phyloP scores from a whole-genome alignment of 73 alveolate species.

The Diophrys sp. region DNA sequence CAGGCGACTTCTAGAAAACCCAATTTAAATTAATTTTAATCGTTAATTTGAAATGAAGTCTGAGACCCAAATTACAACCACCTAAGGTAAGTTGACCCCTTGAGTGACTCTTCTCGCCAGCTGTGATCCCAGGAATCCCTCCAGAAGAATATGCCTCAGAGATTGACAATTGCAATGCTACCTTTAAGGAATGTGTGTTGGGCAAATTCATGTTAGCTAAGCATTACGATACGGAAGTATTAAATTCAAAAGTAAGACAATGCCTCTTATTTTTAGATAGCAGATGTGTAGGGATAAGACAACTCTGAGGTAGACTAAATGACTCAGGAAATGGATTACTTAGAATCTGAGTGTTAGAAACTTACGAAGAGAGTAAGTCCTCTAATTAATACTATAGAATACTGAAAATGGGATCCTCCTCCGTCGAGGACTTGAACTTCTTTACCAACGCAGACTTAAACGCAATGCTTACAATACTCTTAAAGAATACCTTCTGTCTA shows the following conservation, averaged over 20 bases:
- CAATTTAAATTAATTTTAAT: background rate
- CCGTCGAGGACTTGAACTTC: background rate
- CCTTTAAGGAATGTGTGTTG: background rate
- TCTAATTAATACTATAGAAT: background rate
- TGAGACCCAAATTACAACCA: background rate
- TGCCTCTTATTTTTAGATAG: no score
- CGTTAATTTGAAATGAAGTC: background rate
- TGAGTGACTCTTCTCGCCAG: no score
- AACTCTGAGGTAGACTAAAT: background rate
- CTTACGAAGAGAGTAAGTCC: no score
- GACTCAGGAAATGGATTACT: background rate
- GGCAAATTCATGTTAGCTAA: background rate
- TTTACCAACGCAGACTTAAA: background rate
- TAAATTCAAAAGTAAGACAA: background rate
- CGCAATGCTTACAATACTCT: background rate
- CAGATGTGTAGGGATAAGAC: background rate
- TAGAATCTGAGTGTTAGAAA: background rate
- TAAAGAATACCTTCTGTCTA: no score
- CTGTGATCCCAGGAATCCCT: background rate
- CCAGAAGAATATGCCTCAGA: background rate
- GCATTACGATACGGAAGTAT: background rate
- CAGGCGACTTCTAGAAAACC: slow-evolving; percentile 11
- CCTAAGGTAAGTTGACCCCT: no score
- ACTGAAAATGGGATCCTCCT: background rate
- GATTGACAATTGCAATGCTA: background rate